These are phyloP conservation scores for Opeltia flavorubescens DNA, from an alignment of 495 filamentous ascomycete genomes.

Conservation along the genomic window DNA sequence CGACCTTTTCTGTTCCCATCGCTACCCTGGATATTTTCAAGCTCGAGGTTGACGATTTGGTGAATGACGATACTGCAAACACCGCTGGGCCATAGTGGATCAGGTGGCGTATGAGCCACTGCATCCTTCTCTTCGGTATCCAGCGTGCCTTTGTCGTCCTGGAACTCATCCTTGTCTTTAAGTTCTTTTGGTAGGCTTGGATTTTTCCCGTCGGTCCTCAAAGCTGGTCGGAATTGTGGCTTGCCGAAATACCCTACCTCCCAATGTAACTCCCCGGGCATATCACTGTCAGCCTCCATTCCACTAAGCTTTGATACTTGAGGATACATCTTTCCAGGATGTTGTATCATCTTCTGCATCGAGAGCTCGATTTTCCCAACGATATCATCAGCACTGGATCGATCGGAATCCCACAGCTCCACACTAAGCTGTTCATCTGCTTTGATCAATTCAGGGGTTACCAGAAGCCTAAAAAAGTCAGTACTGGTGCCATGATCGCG, in stretches of 20 bases:
- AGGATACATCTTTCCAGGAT: slow-evolving; percentile 81
- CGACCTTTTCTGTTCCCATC: slow-evolving; percentile 53
- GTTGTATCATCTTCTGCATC: slow-evolving; percentile 87
- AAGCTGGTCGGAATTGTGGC: slow-evolving; percentile 65
- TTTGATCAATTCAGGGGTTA: slow-evolving; percentile 80
- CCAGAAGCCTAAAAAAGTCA: slow-evolving; percentile 35
- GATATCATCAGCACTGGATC: slow-evolving; percentile 78
- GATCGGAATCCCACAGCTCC: slow-evolving; percentile 90
- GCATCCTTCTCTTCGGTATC: slow-evolving; percentile 66
- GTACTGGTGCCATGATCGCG: too few species aligned
- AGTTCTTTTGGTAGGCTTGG: slow-evolving; percentile 56
- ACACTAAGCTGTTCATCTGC: slow-evolving; percentile 83
- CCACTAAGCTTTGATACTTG: slow-evolving; percentile 76
- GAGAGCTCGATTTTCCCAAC: slow-evolving; percentile 88
- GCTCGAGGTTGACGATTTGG: slow-evolving; percentile 86
- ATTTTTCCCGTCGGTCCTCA: slow-evolving; percentile 78
- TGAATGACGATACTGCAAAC: slow-evolving; percentile 74
- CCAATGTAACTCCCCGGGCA: slow-evolving; percentile 92
- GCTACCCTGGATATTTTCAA: slow-evolving; percentile 65
- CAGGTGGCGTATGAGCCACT: slow-evolving; percentile 77
- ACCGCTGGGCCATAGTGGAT: slow-evolving; percentile 86
- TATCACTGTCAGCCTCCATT: slow-evolving; percentile 65
- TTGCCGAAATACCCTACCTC: slow-evolving; percentile 91
- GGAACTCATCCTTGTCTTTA: slow-evolving; percentile 58
- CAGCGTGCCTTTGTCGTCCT: slow-evolving; percentile 77